phyloP scores from a whole-genome alignment of 495 filamentous ascomycete genomes.

The Aspergillus sclerotiicarbonarius region DNA sequence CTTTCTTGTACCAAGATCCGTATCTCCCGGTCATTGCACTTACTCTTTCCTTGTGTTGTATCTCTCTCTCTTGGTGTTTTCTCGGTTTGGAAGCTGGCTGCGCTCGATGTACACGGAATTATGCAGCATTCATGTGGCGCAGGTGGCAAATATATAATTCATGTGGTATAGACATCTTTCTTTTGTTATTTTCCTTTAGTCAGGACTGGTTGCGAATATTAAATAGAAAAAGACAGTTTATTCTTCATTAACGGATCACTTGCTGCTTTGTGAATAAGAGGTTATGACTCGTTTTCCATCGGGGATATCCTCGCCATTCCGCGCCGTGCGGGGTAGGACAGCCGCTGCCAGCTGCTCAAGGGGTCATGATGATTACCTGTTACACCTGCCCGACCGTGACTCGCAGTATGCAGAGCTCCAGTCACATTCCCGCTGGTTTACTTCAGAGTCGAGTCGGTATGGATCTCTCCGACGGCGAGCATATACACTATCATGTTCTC shows the following conservation, averaged over 20 bases:
- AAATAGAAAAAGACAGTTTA: too few species aligned
- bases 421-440: too few species aligned
- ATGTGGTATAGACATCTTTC: neutral
- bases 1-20: neutral
- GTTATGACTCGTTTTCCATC: neutral
- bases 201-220: too few species aligned
- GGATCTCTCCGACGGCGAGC: too few species aligned
- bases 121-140: neutral
- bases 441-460: too few species aligned
- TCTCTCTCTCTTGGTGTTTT: neutral
- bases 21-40: neutral
- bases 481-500: too few species aligned
- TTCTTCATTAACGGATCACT: too few species aligned
- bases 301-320: neutral
- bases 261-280: neutral
- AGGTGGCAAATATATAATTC: neutral
- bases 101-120: neutral
- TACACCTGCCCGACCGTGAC: too few species aligned
- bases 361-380: neutral
- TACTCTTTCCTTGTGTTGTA: neutral
- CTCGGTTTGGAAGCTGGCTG: neutral
- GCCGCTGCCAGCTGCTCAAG: neutral
- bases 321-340: neutral
- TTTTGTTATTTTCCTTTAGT: too few species aligned
- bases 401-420: too few species aligned